Conservation (phyloP, 768 basidiomycete species). For the Termitomyces sp. region DNA sequence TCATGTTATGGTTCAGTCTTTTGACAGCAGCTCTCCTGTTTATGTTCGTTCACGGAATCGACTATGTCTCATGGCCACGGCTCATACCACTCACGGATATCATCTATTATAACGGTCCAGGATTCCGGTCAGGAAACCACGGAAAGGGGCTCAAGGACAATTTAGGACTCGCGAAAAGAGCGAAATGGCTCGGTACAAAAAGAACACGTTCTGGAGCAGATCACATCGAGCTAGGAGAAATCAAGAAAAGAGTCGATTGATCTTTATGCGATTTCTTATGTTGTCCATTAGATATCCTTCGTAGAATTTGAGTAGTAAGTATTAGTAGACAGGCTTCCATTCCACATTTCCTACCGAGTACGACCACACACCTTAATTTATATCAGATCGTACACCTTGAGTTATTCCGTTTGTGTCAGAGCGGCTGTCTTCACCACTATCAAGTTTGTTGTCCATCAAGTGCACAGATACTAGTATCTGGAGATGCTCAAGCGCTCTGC, state of each 20-base stretch:
- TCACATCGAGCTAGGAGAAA: constrained; percentile 74
- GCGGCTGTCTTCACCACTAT: too few species aligned
- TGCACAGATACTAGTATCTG: too few species aligned
- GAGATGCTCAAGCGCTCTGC: too few species aligned
- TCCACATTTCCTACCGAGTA: not conserved
- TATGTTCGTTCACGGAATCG: constrained; percentile 82
- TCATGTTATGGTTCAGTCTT: constrained; percentile 72
- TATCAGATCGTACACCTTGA: not conserved
- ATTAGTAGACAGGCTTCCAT: not conserved
- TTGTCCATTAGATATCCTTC: not conserved
- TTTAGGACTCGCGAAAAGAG: constrained; percentile 27
- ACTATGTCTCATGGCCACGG: constrained; percentile 94
- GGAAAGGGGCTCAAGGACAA: constrained; percentile 61
- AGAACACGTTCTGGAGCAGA: constrained; percentile 42
- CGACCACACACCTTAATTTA: not conserved
- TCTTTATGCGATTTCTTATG: not conserved
- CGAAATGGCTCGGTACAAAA: constrained; percentile 31
- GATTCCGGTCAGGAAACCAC: constrained; percentile 69
- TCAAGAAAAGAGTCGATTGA: constrained; percentile 75
- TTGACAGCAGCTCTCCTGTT: constrained; percentile 58
- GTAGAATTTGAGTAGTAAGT: not conserved
- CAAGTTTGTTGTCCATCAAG: too few species aligned
- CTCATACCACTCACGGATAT: constrained; percentile 79
- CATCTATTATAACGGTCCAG: constrained; percentile 87
- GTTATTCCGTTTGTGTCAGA: too few species aligned